Conservation (phyloP, 1,284 basidiomycete species). For the Ganoderma lucidum region DNA sequence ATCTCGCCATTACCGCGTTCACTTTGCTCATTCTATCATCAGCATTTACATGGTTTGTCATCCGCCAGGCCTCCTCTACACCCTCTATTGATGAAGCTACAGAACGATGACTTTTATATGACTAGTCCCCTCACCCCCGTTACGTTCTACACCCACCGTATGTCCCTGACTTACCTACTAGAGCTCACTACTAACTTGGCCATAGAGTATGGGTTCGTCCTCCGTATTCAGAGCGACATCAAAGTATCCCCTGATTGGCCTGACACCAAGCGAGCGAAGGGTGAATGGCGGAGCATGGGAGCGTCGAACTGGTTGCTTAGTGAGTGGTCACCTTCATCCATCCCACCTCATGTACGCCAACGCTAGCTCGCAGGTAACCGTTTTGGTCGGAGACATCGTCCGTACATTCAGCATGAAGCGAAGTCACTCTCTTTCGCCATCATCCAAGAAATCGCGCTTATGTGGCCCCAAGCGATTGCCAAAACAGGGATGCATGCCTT, state of each 20-base stretch:
- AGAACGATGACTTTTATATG: slow-evolving; percentile 44
- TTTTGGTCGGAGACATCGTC: slow-evolving; percentile 46
- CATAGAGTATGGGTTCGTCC: slow-evolving; percentile 45
- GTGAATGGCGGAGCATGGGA: slow-evolving; percentile 46
- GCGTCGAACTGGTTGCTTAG: slow-evolving; percentile 39
- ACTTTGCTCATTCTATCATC: slow-evolving; percentile 7
- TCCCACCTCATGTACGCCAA: neutral
- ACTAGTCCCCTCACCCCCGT: slow-evolving; percentile 33
- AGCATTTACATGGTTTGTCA: slow-evolving; percentile 40
- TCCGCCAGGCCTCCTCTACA: too few relatives aligned
- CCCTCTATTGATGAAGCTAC: neutral
- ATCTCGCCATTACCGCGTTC: neutral
- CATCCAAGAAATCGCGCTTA: slow-evolving; percentile 40
- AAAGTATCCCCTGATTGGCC: slow-evolving; percentile 38
- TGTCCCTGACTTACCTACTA: slow-evolving; percentile 3
- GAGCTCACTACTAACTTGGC: neutral
- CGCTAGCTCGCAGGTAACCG: slow-evolving; percentile 38
- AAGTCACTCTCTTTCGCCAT: slow-evolving; percentile 43
- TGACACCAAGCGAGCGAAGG: slow-evolving; percentile 27
- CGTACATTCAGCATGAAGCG: slow-evolving; percentile 51
- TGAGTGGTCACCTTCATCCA: slow-evolving; percentile 21
- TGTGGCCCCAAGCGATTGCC: slow-evolving; percentile 40
- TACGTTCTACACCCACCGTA: slow-evolving; percentile 40
- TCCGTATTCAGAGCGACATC: slow-evolving; percentile 39
- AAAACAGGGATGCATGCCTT: slow-evolving; percentile 45